A percentile compares a stretch with the other conserved stretches of the same genome.
These are phyloP conservation scores for Massariosphaeria phaeospora DNA, from an alignment of 495 filamentous ascomycete species.

Conservation along the genomic window DNA sequence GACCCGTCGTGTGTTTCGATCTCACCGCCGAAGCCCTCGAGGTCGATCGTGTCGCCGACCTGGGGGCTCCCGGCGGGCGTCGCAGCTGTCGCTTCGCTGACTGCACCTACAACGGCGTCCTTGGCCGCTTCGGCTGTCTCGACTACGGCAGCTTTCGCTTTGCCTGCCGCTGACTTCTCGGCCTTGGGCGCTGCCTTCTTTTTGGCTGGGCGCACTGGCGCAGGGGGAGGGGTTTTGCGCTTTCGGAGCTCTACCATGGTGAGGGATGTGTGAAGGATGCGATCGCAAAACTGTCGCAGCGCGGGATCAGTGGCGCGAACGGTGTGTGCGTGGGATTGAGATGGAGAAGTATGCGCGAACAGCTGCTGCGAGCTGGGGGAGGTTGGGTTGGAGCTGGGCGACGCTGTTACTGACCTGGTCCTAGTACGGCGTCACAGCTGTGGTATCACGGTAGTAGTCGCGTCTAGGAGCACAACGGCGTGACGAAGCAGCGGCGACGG, in stretches of 20 bases:
- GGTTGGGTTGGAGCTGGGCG: conserved; percentile 20
- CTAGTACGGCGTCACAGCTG: conserved; percentile 15
- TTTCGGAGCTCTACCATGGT: conserved; percentile 42
- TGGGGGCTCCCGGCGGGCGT: conserved; percentile 18
- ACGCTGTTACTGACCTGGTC: conserved; percentile 25
- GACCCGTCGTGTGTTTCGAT: conserved; percentile 77
- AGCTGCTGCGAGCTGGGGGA: conserved; percentile 5
- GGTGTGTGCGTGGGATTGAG: background rate
- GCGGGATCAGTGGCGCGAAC: conserved; percentile 15
- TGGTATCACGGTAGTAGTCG: background rate
- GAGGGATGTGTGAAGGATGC: background rate
- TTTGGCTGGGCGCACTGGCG: conserved; percentile 34
- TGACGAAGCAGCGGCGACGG: background rate
- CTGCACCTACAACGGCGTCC: conserved; percentile 24
- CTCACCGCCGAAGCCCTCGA: conserved; percentile 75
- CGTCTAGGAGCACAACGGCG: conserved; percentile 8
- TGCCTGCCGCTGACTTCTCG: conserved; percentile 22
- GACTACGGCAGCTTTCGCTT: conserved; percentile 25
- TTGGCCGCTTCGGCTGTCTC: conserved; percentile 26
- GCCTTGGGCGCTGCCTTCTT: conserved; percentile 35
- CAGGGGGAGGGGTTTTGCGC: conserved; percentile 40
- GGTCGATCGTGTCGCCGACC: conserved; percentile 53
- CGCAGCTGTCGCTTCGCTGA: conserved; percentile 3
- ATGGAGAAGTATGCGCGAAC: background rate
- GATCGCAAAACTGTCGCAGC: conserved; percentile 20